Evolutionary conservation across 345 rosid species (phyloP), one percentile per base, ranked within the genome.

Genomic region (Gossypium rotundifolium): DNA sequence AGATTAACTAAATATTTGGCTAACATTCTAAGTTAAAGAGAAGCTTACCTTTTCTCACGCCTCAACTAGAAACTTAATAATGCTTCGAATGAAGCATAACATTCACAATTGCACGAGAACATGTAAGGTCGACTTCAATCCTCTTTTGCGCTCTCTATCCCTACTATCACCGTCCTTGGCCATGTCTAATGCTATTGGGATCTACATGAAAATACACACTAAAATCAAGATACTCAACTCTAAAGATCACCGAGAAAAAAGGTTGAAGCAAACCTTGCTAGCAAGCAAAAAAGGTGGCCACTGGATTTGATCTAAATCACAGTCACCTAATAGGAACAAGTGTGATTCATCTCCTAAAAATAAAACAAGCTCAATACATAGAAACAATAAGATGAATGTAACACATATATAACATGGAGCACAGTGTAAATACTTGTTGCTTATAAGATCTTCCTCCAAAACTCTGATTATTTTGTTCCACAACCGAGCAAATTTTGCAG

Each of bases 311-410:
- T 84, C 90, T 83, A 96, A 85, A 79, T 90, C 97, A 77, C 90
- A 97, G 81, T 93, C 97, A 98, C 98, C 97, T 97, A 96, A 84
- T 96, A 96, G 66, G 99, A n/a, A n/a, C n/a, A n/a, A n/a, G n/a
- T n/a, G n/a, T n/a, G 81, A 79, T 93, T 81, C 97, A 88, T 96
- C 85, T 96, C 99, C 99, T 96, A 83, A 77, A 79, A 78, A 51
- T 23, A 17, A 78, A 68, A 72, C n/a, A 65, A 62, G 72, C 60
- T 75, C 81, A 78, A 45, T 10, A 75, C 27, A 9, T 12, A 49
- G 16, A 68, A 81, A 16, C 58, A 76, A 38, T 74, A 40, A 51
- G 25, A 20, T 42, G 17, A 16, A 16, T 61, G 59, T 3, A 61
- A 8, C 23, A 48, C 25, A 23, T 22, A 61, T 14, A 65, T 38